phyloP scores from a whole-genome alignment of 1,284 basidiomycete genomes.

The Calocybe gambosa region DNA sequence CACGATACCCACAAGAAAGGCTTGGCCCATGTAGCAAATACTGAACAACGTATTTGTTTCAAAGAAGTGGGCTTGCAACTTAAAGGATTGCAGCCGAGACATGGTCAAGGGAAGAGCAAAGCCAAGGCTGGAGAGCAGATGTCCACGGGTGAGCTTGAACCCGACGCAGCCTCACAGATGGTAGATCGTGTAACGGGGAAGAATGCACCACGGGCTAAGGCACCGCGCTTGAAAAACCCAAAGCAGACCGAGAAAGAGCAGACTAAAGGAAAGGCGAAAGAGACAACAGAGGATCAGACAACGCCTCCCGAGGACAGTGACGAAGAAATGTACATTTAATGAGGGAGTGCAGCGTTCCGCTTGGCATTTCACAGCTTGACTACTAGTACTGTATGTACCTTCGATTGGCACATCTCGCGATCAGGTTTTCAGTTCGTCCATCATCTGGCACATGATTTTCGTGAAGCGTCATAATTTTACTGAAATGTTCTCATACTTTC shows the following conservation, averaged over 20 bases:
- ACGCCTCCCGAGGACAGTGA: not conserved
- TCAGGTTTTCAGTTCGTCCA: no score
- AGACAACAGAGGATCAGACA: not conserved
- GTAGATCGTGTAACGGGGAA: conserved; percentile 33
- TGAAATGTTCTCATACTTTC: no score
- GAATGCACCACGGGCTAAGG: conserved; percentile 19
- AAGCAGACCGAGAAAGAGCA: conserved; percentile 15
- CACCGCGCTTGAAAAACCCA: conserved; percentile 10
- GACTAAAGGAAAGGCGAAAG: conserved; percentile 12
- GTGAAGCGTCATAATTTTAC: no score
- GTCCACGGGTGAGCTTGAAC: not conserved
- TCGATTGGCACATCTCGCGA: no score
- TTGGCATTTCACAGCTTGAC: no score
- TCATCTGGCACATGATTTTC: no score
- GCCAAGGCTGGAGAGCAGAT: conserved; percentile 7
- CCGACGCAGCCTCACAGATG: conserved; percentile 12
- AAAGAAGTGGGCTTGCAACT: conserved; percentile 50
- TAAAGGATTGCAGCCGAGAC: conserved; percentile 22
- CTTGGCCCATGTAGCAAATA: conserved; percentile 47
- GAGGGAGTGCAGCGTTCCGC: no score
- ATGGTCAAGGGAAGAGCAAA: conserved; percentile 2
- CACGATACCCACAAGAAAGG: conserved; percentile 40
- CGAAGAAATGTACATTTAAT: not conserved
- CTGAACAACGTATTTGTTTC: conserved; percentile 60
- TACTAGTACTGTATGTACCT: no score